These are phyloP conservation scores for Lodderomyces orthopsilosis DNA, from an alignment of 1,139 yeast genomes.

Conservation along the genomic window DNA sequence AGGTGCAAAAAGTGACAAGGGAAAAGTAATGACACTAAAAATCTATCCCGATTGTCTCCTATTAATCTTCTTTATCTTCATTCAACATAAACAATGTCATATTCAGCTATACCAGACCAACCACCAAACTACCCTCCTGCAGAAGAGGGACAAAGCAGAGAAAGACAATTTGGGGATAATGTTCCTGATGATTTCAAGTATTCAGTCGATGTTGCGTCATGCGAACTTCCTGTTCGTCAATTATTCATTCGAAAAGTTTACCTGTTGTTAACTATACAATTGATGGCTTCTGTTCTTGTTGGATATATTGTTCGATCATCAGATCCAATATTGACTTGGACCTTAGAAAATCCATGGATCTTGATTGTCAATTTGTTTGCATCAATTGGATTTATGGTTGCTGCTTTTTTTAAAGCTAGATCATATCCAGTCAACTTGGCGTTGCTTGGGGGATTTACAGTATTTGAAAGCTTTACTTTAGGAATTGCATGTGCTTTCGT, in stretches of 20 bases:
- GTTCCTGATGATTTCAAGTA: slow-evolving; percentile 83
- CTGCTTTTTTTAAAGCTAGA: slow-evolving; percentile 56
- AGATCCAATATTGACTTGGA: slow-evolving; percentile 53
- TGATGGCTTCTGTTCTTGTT: slow-evolving; percentile 58
- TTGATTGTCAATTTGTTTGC: slow-evolving; percentile 57
- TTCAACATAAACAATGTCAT: slow-evolving; percentile 1
- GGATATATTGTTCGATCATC: slow-evolving; percentile 55
- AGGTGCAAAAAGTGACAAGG: neutral
- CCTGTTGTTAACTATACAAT: slow-evolving; percentile 63
- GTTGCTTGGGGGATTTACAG: slow-evolving; percentile 63
- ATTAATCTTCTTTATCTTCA: neutral
- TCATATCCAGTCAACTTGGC: slow-evolving; percentile 61
- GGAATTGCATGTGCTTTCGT: slow-evolving; percentile 67
- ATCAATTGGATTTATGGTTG: slow-evolving; percentile 60
- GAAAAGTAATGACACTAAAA: neutral
- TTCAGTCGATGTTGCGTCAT: slow-evolving; percentile 72
- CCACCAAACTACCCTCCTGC: slow-evolving; percentile 11
- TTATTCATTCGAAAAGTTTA: slow-evolving; percentile 79
- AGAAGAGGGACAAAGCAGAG: slow-evolving; percentile 12
- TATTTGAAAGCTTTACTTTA: slow-evolving; percentile 70
- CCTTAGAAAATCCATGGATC: slow-evolving; percentile 59
- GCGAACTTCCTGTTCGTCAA: slow-evolving; percentile 73
- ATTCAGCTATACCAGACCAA: slow-evolving; percentile 10
- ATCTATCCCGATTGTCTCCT: neutral
- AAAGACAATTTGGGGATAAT: slow-evolving; percentile 36